Conservation (phyloP, 1,284 basidiomycete species). For the Apiotrichum mycotoxinovorans region DNA sequence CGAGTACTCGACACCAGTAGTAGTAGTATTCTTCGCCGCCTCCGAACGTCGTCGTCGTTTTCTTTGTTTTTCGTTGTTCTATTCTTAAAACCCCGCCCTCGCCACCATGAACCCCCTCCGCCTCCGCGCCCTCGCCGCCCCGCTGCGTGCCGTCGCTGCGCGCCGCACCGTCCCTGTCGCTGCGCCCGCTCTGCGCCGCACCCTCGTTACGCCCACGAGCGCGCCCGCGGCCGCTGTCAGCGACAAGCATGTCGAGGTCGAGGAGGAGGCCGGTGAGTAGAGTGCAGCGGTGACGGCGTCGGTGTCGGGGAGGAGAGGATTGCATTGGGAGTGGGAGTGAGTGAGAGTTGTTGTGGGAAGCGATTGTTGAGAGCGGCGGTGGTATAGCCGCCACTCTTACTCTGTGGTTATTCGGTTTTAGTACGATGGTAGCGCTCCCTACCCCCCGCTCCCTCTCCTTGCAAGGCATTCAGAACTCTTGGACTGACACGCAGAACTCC, state of each 20-base stretch:
- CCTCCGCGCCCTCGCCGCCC: constrained; percentile 6
- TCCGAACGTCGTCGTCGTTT: no score
- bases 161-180: background rate
- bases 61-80: no score
- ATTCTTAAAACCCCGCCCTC: no score
- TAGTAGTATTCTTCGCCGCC: background rate
- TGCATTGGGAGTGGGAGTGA: background rate
- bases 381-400: no score
- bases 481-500: constrained; percentile 60
- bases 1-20: no score
- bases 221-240: constrained; percentile 34
- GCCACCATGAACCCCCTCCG: constrained; percentile 7
- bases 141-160: background rate
- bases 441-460: no score
- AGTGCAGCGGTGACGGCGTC: background rate
- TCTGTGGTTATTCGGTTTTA: no score
- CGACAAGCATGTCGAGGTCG: constrained; percentile 16
- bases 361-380: no score
- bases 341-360: no score
- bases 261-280: constrained; percentile 26
- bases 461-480: no score
- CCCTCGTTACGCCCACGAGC: constrained; percentile 31
- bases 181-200: constrained; percentile 8
- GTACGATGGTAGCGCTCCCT: no score
- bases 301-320: background rate